These are phyloP conservation scores for Platanthera zijinensis DNA, from an alignment of 106 monocot species.

Conservation along the genomic window DNA sequence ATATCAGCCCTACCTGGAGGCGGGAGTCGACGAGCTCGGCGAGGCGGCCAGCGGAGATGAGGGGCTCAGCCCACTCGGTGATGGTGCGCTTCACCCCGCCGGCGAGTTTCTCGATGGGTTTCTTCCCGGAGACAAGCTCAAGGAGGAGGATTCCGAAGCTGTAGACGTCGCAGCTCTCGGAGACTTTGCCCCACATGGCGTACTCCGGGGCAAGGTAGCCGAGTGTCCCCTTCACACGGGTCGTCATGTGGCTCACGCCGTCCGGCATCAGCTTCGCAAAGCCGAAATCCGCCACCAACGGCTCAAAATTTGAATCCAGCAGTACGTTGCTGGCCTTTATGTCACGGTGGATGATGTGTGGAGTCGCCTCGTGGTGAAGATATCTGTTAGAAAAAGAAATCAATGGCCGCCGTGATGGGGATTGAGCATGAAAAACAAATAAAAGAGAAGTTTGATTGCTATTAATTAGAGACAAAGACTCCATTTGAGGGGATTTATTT, in stretches of 20 bases:
- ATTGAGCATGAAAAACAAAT: too few relatives aligned
- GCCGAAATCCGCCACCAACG: slow-evolving; percentile 34
- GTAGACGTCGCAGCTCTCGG: slow-evolving; percentile 37
- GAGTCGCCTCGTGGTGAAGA: slow-evolving; percentile 39
- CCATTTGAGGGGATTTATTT: too few relatives aligned
- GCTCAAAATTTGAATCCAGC: slow-evolving; percentile 27
- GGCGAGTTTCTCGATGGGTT: slow-evolving; percentile 46
- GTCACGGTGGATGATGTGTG: slow-evolving; percentile 58
- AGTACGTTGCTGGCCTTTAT: slow-evolving; percentile 62
- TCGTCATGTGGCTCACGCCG: slow-evolving; percentile 34
- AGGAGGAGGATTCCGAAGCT: slow-evolving; percentile 49
- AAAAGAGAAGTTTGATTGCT: too few relatives aligned
- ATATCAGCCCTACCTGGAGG: not conserved
- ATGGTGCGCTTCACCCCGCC: slow-evolving; percentile 24
- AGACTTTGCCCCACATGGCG: slow-evolving; percentile 39
- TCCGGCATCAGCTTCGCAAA: slow-evolving; percentile 38
- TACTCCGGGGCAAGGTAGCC: slow-evolving; percentile 40
- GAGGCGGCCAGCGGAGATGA: slow-evolving; percentile 17
- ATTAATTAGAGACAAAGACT: too few relatives aligned
- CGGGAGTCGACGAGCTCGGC: slow-evolving; percentile 30
- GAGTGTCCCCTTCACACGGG: slow-evolving; percentile 28
- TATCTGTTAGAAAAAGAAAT: slow-evolving; percentile 16
- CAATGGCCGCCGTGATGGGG: too few relatives aligned
- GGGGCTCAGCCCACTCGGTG: slow-evolving; percentile 48
- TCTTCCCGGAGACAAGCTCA: slow-evolving; percentile 41